A percentile compares a stretch with the other conserved stretches of the same genome.
These are phyloP conservation scores for Epichloe festucae DNA, from an alignment of 2,329 filamentous ascomycete species.

Conservation along the genomic window DNA sequence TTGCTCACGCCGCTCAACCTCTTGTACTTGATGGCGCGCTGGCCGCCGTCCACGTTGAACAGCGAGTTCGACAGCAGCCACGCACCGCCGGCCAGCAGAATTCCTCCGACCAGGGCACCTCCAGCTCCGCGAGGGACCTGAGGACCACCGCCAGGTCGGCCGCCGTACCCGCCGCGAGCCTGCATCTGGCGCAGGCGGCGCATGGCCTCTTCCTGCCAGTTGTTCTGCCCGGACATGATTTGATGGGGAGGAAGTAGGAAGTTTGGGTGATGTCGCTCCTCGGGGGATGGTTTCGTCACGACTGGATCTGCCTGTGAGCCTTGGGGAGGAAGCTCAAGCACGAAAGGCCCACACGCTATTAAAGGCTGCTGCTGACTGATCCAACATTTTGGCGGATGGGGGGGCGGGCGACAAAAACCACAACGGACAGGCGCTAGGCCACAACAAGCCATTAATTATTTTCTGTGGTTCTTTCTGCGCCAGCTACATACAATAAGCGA, in stretches of 20 bases:
- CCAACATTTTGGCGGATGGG: background rate
- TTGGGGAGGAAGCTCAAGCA: background rate
- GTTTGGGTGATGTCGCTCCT: background rate
- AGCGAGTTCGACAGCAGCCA: constrained; percentile 46
- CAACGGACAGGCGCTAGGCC: background rate
- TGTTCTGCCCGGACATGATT: constrained; percentile 23
- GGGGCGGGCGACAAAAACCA: too few species aligned
- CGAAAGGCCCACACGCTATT: background rate
- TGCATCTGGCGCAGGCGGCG: constrained; percentile 37
- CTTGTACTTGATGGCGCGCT: constrained; percentile 97
- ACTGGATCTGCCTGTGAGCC: background rate
- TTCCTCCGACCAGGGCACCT: constrained; percentile 26
- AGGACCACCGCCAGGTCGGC: constrained; percentile 24
- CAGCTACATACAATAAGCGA: background rate
- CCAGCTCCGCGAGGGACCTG: constrained; percentile 27
- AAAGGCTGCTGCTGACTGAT: constrained; percentile 4
- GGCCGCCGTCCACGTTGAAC: constrained; percentile 90
- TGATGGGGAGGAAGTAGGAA: background rate
- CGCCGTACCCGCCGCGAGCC: constrained; percentile 27
- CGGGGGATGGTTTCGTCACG: background rate
- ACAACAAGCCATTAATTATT: background rate
- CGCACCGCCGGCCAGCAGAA: constrained; percentile 34
- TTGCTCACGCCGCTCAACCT: constrained; percentile 84
- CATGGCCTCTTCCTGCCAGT: constrained; percentile 38
- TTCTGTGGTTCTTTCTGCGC: background rate